Percentiles rank a stretch among this genome's conserved stretches.
Evolutionary conservation across 179 eudicot species (phyloP).

Genomic region (Actinidia chinensis): DNA sequence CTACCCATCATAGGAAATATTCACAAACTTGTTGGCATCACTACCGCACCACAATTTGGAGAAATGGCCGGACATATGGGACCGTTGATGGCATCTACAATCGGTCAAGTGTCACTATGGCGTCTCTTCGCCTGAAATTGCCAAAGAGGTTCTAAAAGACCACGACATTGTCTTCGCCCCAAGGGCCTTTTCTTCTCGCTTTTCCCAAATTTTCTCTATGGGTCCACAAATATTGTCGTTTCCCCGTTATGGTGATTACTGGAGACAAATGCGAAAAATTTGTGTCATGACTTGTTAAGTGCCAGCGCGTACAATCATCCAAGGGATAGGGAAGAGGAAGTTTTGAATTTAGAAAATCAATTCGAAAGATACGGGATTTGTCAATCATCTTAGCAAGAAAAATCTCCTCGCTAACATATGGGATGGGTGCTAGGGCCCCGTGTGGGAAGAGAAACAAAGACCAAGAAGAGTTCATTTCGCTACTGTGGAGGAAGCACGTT

Average conservation of each 20-base stretch:
- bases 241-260: conserved; percentile 14
- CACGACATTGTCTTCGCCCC: conserved; percentile 18
- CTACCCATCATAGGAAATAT: conserved; percentile 22
- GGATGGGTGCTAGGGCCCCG: background rate
- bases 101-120: conserved; percentile 5
- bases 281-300: conserved; percentile 15
- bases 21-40: conserved; percentile 11
- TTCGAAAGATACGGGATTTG: background rate
- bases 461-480: background rate
- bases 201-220: conserved; percentile 7
- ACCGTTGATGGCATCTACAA: conserved; percentile 16
- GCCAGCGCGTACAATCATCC: background rate
- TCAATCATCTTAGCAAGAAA: background rate
- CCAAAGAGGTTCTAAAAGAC: conserved; percentile 17
- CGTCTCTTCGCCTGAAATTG: conserved; percentile 9
- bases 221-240: background rate
- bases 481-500: background rate
- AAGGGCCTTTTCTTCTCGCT: conserved; percentile 16
- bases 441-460: conserved; percentile 6
- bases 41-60: conserved; percentile 6
- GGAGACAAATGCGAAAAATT: conserved; percentile 17
- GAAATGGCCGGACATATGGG: conserved; percentile 9
- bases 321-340: conserved; percentile 23
- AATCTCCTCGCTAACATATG: conserved; percentile 10
- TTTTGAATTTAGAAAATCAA: background rate